Evolutionary conservation across 495 filamentous ascomycete genomes (phyloP), one percentile per base, ranked within the genome.

Genomic region (Xylaria curta): DNA sequence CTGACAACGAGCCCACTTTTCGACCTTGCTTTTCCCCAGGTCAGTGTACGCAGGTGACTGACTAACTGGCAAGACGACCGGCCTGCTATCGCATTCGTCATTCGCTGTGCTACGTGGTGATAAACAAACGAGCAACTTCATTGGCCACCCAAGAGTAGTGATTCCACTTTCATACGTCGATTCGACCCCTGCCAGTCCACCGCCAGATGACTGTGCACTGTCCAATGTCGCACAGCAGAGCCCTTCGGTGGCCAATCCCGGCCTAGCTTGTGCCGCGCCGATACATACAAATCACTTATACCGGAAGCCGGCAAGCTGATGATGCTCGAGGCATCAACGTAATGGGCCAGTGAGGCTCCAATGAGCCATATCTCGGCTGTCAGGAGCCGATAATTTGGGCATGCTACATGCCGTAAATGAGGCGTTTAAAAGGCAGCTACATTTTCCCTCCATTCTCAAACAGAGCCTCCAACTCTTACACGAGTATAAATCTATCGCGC

Each of bases 181-280:
- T 44, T 56, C 4, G 46, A 8, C n/a, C 64, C 31, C 44, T 17
- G 31, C n/a, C 28, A 9, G 64, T 42, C 64, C 44, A 44, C 65
- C 33, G 49, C 65, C 65, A 54, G 65, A 56, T 54, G 65, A 67
- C 65, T 42, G 28, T 56, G 47, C 65, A 54, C 15, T 28, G 65
- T 56, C 47, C 64, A 40, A 67, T 66, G 63, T 36, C 63, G 15
- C 36, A 42, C 59, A 21, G n/a, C 36, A 62, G 36, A 38, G 24
- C 33, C 36, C 31, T 67, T 67, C 65, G 65, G 49, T 67, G 65
- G 36, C 65, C 65, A 54, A 67, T 56, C 65, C 64, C 63, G 65
- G 65, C 65, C 13, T 67, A 40, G 31, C 31, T 31, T 67, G 49
- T 67, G 65, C 65, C 65, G 65, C 42, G 26, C 65, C 33, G 49